Percentiles rank a stretch among this genome's conserved stretches.
Conservation (phyloP, 1,284 basidiomycete genomes). For the Austropuccinia psidii region DNA sequence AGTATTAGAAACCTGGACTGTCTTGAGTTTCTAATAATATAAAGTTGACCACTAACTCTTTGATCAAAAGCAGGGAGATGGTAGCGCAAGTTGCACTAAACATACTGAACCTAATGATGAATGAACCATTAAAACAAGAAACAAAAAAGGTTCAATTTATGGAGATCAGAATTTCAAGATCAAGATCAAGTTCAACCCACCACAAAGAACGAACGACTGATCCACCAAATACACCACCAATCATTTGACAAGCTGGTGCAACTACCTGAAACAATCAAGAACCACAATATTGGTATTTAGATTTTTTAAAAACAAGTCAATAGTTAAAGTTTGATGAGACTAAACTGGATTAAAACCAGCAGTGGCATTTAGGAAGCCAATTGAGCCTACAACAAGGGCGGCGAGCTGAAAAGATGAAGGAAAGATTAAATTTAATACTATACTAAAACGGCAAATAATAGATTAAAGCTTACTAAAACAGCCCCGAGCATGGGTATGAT, state of each 20-base stretch:
- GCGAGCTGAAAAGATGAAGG: slow-evolving; percentile 2
- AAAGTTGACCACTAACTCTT: slow-evolving; percentile 24
- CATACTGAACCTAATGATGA: slow-evolving; percentile 27
- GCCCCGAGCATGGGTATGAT: slow-evolving; percentile 20
- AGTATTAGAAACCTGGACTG: background rate
- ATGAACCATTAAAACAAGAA: background rate
- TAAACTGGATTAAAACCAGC: slow-evolving; percentile 37
- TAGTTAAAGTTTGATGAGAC: no score
- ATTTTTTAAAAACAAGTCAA: no score
- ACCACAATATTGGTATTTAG: background rate
- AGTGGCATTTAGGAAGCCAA: slow-evolving; percentile 36
- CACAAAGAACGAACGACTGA: slow-evolving; percentile 36
- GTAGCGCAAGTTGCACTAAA: slow-evolving; percentile 36
- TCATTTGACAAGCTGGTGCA: slow-evolving; percentile 37
- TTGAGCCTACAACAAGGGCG: slow-evolving; percentile 23
- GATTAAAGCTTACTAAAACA: slow-evolving; percentile 9
- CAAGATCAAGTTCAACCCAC: background rate
- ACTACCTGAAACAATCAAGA: slow-evolving; percentile 14
- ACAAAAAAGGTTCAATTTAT: background rate
- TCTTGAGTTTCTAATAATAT: background rate
- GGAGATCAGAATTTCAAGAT: background rate
- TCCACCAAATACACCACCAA: slow-evolving; percentile 35
- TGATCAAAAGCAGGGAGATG: slow-evolving; percentile 28
- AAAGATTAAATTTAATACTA: background rate
- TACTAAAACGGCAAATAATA: background rate